These are phyloP conservation scores for Aspergillus pseudonomiae DNA, from an alignment of 2,329 filamentous ascomycete species.

Conservation along the genomic window DNA sequence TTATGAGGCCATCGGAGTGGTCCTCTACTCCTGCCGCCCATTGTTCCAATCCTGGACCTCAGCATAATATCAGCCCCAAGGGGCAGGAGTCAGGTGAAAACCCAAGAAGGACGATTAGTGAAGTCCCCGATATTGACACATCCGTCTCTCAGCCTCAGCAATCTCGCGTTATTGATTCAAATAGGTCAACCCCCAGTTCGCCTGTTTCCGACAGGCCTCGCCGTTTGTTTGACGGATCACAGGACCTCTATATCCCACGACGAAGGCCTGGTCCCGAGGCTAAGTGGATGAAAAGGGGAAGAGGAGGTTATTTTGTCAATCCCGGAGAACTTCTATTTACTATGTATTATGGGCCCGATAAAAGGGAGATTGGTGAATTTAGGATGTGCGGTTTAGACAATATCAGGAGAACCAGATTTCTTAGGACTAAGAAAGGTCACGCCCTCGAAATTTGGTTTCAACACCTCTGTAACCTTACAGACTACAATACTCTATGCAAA, in stretches of 20 bases:
- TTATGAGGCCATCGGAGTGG: constrained; percentile 41
- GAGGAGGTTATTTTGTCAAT: constrained; percentile 24
- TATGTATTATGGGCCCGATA: constrained; percentile 35
- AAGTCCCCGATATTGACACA: neutral
- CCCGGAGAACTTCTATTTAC: constrained; percentile 30
- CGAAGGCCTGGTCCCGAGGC: constrained; percentile 10
- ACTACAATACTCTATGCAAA: constrained; percentile 31
- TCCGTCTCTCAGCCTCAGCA: neutral
- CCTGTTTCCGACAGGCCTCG: neutral
- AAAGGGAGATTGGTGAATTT: constrained; percentile 31
- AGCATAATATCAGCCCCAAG: neutral
- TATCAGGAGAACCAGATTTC: constrained; percentile 20
- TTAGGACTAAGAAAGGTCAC: constrained; percentile 17
- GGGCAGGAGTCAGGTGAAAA: neutral
- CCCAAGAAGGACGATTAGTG: neutral
- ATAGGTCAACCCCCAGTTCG: neutral
- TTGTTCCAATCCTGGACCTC: neutral
- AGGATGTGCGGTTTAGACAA: constrained; percentile 31
- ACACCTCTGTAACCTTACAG: constrained; percentile 31
- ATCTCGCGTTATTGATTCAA: neutral
- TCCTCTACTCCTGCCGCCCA: constrained; percentile 13
- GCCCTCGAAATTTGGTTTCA: constrained; percentile 37
- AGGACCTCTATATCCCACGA: constrained; percentile 8
- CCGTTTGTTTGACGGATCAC: neutral
- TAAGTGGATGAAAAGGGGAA: neutral